Base-by-base conservation (phyloP, 2,329 filamentous ascomycete genomes). In the Cladosporium sp. region DNA sequence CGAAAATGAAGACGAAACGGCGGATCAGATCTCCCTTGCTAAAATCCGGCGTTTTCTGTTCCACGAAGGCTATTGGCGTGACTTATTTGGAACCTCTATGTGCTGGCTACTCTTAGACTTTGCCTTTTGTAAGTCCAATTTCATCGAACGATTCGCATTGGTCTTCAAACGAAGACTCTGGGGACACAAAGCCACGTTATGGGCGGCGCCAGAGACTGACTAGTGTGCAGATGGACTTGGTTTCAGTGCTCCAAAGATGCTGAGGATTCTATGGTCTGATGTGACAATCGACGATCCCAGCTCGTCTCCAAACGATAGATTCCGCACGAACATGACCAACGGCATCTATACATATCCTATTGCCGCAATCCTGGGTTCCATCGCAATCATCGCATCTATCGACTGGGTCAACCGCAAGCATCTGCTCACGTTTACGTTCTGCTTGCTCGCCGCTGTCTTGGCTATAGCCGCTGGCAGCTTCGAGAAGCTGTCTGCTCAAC, bases 351-450 rank as follows among this genome's bases (percentile, higher is more conserved):
- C 64, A 1, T 58, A 60, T 19, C 62, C 65, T n/a, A 69, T 72
- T 8, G 76, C 76, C 20, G 75, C 75, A 45, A 73, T 79, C 42
- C 58, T 74, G 14, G 78, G 78, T 11, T 73, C 74, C 2, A 47
- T 76, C 1, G 51, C 77, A 2, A 66, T 77, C 9, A 77, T 80
- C 47, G 52, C 72, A 3, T 63, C 72, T 11, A 72, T 75, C 14
- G 70, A 74, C 36, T 34, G 30, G 30, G 9, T 34, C 9, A 34
- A 34, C 11, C 72, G 77, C 8, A 72, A 74, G 54, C 69, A 67
- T 19, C 66, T 79, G 8, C 76, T 79, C 49, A 78, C 76, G 60
- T 75, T 72, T 55, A 73, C 73, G 8, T 80, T 80, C 61, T 60
- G 78, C 20, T 70, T 71, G 3, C 69, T 80, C 1, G 73, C 75